Conservation (phyloP, 225 moss, liverwort and hornwort species). For the Lunularia cruciata region DNA sequence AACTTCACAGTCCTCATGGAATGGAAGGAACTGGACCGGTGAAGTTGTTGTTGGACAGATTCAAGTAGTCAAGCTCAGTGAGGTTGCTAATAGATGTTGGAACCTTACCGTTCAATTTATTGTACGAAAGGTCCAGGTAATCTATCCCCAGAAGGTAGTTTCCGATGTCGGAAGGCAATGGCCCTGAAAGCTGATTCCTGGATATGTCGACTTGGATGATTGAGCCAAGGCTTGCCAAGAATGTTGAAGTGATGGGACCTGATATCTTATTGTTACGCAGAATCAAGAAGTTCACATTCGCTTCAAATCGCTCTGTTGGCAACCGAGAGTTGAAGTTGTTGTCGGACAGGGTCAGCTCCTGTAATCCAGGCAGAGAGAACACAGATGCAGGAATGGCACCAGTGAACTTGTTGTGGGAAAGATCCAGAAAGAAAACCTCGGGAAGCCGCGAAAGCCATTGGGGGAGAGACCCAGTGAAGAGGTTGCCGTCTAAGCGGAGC, state of each 20-base stretch:
- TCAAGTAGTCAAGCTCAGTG: not conserved
- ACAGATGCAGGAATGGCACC: conserved; percentile 10
- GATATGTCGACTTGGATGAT: not conserved
- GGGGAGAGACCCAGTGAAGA: not conserved
- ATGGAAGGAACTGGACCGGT: no score
- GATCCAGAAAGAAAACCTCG: not conserved
- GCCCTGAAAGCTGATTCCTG: conserved; percentile 6
- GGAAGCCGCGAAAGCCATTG: not conserved
- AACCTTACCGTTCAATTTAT: conserved; percentile 13
- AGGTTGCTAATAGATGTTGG: not conserved
- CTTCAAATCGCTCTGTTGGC: not conserved
- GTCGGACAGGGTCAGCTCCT: not conserved
- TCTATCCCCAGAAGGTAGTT: not conserved
- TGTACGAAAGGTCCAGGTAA: conserved; percentile 14
- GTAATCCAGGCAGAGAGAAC: not conserved
- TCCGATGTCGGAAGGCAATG: not conserved
- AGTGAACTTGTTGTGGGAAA: conserved; percentile 13
- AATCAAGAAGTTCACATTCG: not conserved
- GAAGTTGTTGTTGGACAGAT: conserved; percentile 19
- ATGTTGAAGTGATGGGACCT: not conserved
- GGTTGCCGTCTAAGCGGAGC: not conserved
- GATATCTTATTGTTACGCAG: conserved; percentile 10
- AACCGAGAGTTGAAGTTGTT: not conserved
- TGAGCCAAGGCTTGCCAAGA: not conserved
- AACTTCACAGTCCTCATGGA: no score